A percentile compares a stretch with the other conserved stretches of the same genome.
Evolutionary conservation across 164 flowering plant genomes (phyloP).

Genomic region (Echeveria elegans): DNA sequence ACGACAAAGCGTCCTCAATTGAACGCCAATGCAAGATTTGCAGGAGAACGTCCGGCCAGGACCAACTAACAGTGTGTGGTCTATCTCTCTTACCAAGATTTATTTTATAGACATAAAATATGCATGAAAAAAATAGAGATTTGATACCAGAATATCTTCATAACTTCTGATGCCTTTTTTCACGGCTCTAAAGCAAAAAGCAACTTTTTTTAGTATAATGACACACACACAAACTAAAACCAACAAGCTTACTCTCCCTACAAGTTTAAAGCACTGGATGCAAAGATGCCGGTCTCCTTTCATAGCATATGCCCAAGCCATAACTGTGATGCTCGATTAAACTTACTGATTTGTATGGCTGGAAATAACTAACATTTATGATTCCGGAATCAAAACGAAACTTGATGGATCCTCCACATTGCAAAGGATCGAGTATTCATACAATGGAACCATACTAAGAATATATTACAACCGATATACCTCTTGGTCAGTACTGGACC

Average conservation of each 20-base stretch:
- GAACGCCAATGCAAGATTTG: constrained; percentile 72
- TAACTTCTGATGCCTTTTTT: constrained; percentile 42
- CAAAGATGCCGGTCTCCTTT: too few species aligned
- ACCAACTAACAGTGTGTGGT: constrained; percentile 57
- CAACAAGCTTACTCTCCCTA: constrained; percentile 55
- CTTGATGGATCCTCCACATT: not conserved
- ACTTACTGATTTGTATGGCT: constrained; percentile 24
- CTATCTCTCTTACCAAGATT: constrained; percentile 77
- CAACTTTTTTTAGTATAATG: constrained; percentile 39
- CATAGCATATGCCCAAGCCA: too few species aligned
- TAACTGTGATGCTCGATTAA: constrained; percentile 38
- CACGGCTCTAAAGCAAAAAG: constrained; percentile 50
- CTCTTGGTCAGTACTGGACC: too few species aligned
- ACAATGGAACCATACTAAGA: not conserved
- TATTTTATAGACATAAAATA: constrained; percentile 20
- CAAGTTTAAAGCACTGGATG: too few species aligned
- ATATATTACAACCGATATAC: not conserved
- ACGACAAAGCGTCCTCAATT: constrained; percentile 56
- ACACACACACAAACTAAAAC: constrained; percentile 31
- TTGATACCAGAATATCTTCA: constrained; percentile 54
- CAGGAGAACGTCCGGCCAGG: constrained; percentile 45
- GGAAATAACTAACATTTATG: constrained; percentile 35
- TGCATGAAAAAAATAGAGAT: constrained; percentile 27
- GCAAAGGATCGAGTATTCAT: not conserved
- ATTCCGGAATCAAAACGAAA: constrained; percentile 18